Evolutionary conservation across 2,329 filamentous ascomycete species (phyloP).

Genomic region (Xylariaceae sp.): DNA sequence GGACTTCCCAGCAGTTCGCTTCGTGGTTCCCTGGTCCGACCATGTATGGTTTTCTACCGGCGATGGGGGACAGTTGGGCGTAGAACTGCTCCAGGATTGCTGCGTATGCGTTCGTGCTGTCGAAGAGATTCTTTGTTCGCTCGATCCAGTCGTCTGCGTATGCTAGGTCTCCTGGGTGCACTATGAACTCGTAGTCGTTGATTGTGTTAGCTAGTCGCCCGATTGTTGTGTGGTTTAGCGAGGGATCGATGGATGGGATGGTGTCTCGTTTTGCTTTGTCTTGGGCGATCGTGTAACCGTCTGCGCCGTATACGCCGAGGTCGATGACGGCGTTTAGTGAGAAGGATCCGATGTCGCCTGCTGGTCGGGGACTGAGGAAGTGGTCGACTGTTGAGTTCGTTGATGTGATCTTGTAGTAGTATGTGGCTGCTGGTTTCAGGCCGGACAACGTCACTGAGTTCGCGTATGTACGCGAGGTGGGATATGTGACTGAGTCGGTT

Average conservation of each 20-base stretch:
- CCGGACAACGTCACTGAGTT: slow-evolving; percentile 45
- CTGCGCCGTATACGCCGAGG: slow-evolving; percentile 49
- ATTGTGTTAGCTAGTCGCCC: slow-evolving; percentile 46
- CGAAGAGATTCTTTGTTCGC: slow-evolving; percentile 41
- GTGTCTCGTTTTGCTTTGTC: slow-evolving; percentile 43
- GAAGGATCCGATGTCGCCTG: slow-evolving; percentile 54
- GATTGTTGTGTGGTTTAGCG: slow-evolving; percentile 58
- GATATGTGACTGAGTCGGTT: slow-evolving; percentile 44
- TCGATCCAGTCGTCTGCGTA: slow-evolving; percentile 58
- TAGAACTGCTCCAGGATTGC: slow-evolving; percentile 56
- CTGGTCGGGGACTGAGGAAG: slow-evolving; percentile 49
- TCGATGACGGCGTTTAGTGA: slow-evolving; percentile 50
- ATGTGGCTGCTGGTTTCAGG: slow-evolving; percentile 49
- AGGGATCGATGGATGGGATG: slow-evolving; percentile 46
- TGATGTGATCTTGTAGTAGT: slow-evolving; percentile 58
- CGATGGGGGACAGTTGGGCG: slow-evolving; percentile 49
- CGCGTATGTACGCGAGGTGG: slow-evolving; percentile 50
- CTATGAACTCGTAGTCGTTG: slow-evolving; percentile 52
- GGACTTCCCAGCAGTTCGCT: slow-evolving; percentile 46
- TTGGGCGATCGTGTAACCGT: slow-evolving; percentile 47
- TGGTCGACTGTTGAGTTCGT: slow-evolving; percentile 51
- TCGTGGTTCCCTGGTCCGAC: slow-evolving; percentile 57
- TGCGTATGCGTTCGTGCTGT: slow-evolving; percentile 50
- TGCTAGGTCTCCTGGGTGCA: slow-evolving; percentile 52
- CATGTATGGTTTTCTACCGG: slow-evolving; percentile 54